phyloP scores from a whole-genome alignment of 1,284 basidiomycete species.

The Coniferiporia sulphurascens region DNA sequence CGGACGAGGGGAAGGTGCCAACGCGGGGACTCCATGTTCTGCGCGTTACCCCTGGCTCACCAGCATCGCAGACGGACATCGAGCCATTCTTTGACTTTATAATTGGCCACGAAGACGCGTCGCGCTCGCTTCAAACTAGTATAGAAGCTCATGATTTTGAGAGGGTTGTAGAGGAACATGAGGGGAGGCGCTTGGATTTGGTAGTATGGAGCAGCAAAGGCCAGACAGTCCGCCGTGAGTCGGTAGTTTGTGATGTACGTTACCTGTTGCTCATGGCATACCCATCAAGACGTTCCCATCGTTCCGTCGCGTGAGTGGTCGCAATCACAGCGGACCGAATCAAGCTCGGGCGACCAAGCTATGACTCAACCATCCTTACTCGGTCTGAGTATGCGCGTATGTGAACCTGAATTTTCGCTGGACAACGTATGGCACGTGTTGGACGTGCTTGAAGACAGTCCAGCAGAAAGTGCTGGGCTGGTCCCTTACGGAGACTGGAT shows the following conservation, averaged over 20 bases:
- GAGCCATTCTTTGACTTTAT: constrained; percentile 98
- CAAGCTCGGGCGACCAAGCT: constrained; percentile 1
- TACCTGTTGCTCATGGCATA: constrained; percentile 15
- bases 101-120: constrained; percentile 79
- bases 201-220: constrained; percentile 91
- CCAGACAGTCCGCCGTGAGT: constrained; percentile 76
- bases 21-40: constrained; percentile 77
- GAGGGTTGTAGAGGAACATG: constrained; percentile 80
- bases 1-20: constrained; percentile 48
- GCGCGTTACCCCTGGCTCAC: constrained; percentile 82
- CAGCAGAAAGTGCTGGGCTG: constrained; percentile 85
- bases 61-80: constrained; percentile 79
- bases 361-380: constrained; percentile 70
- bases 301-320: constrained; percentile 85
- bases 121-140: constrained; percentile 45
- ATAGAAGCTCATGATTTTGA: constrained; percentile 76
- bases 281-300: constrained; percentile 69
- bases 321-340: constrained; percentile 12
- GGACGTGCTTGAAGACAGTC: constrained; percentile 93
- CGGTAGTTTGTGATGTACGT: neutral
- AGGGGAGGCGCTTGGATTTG: constrained; percentile 74
- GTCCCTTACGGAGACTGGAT: constrained; percentile 90
- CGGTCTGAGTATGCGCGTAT: constrained; percentile 90
- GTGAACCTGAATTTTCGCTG: constrained; percentile 79
- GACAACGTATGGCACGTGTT: constrained; percentile 98